Evolutionary conservation across 2,329 filamentous ascomycete genomes (phyloP).

Genomic region (Aphanocladium album): DNA sequence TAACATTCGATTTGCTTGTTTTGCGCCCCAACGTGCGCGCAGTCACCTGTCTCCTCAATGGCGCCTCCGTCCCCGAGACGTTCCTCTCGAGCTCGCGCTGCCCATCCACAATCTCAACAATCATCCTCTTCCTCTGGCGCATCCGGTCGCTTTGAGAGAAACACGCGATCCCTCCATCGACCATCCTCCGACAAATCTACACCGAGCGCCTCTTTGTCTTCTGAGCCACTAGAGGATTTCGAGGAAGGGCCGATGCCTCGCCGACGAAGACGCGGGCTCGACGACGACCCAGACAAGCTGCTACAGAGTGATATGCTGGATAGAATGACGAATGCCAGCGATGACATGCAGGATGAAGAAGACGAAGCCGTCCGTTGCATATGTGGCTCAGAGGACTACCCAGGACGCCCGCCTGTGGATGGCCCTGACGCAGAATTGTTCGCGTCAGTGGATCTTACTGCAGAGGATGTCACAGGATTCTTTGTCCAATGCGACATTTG

Average conservation of each 20-base stretch:
- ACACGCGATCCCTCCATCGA: constrained; percentile 67
- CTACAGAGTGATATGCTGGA: constrained; percentile 39
- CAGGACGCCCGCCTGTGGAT: constrained; percentile 67
- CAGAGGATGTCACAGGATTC: constrained; percentile 83
- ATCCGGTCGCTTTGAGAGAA: constrained; percentile 70
- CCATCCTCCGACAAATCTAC: constrained; percentile 71
- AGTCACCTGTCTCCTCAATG: constrained; percentile 37
- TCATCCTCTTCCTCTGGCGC: constrained; percentile 77
- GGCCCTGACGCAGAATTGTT: constrained; percentile 53
- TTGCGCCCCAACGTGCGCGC: constrained; percentile 12
- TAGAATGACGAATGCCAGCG: constrained; percentile 55
- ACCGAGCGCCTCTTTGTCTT: constrained; percentile 67
- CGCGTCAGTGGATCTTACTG: constrained; percentile 56
- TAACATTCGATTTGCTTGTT: constrained; percentile 22
- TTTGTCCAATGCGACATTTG: constrained; percentile 98
- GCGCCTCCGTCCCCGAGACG: constrained; percentile 69
- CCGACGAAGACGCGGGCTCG: constrained; percentile 70
- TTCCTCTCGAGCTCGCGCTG: constrained; percentile 82
- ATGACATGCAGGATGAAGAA: constrained; percentile 69
- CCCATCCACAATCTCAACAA: constrained; percentile 70
- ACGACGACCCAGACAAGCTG: constrained; percentile 51
- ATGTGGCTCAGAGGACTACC: constrained; percentile 92
- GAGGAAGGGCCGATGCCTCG: constrained; percentile 70
- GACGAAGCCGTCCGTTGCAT: constrained; percentile 95
- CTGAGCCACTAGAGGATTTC: constrained; percentile 60